These are phyloP conservation scores for Claviceps citrina DNA, from an alignment of 2,329 filamentous ascomycete species.

Conservation along the genomic window DNA sequence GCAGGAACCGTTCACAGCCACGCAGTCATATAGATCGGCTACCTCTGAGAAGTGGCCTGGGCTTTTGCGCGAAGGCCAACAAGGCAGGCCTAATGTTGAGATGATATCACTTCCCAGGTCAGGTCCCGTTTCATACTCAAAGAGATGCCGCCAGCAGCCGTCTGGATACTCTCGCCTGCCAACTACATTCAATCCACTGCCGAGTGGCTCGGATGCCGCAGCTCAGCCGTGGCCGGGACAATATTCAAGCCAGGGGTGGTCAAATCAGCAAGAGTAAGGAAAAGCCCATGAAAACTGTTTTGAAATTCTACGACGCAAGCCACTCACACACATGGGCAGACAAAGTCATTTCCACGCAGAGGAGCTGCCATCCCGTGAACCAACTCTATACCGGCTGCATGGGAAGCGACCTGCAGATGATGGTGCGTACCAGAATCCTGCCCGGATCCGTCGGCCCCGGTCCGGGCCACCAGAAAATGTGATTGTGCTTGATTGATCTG, in stretches of 20 bases:
- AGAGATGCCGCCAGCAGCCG: background rate
- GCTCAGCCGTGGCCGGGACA: background rate
- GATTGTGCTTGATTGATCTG: slow-evolving; percentile 18
- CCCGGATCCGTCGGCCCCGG: slow-evolving; percentile 5
- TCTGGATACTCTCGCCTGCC: background rate
- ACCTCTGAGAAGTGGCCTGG: slow-evolving; percentile 11
- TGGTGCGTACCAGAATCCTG: slow-evolving; percentile 3
- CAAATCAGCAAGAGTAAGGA: slow-evolving; percentile 3
- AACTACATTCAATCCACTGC: background rate
- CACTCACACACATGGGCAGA: slow-evolving; percentile 2
- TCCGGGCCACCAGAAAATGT: slow-evolving; percentile 14
- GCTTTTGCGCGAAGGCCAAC: slow-evolving; percentile 10
- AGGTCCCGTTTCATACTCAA: slow-evolving; percentile 1
- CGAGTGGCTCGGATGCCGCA: background rate
- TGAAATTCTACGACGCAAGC: background rate
- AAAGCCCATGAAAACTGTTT: background rate
- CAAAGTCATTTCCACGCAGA: background rate
- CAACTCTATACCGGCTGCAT: background rate
- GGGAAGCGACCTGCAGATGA: slow-evolving; percentile 4
- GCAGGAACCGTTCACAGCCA: slow-evolving; percentile 8
- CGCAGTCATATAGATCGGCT: slow-evolving; percentile 7
- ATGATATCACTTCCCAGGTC: slow-evolving; percentile 9
- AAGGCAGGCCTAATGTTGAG: slow-evolving; percentile 9
- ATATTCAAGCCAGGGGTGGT: background rate
- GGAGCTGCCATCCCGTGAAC: background rate